Conservation (phyloP, 139 green algal genomes). For the Picochlorum sp. region DNA sequence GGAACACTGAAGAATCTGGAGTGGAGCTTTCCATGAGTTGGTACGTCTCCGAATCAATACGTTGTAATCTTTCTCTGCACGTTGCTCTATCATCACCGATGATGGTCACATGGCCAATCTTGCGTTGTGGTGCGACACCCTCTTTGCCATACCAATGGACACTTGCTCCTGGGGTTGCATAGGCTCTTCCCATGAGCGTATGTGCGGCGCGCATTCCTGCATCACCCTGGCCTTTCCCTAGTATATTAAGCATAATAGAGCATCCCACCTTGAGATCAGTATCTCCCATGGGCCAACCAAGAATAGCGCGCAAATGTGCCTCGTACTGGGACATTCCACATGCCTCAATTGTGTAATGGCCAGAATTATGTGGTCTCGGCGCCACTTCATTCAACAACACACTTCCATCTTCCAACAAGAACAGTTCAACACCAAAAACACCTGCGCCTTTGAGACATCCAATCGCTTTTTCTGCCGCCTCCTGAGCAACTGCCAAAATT, state of each 20-base stretch:
- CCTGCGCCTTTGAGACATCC: constrained; percentile 70
- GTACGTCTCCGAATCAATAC: constrained; percentile 40
- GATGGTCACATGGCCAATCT: constrained; percentile 91
- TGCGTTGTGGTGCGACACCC: constrained; percentile 46
- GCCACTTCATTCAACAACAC: constrained; percentile 94
- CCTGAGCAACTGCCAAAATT: constrained; percentile 23
- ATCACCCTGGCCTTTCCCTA: constrained; percentile 69
- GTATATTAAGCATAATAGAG: constrained; percentile 61
- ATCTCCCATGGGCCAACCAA: constrained; percentile 91
- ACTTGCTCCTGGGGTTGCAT: constrained; percentile 37
- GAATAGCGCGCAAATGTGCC: constrained; percentile 87
- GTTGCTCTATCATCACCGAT: constrained; percentile 34
- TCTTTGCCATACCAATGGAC: constrained; percentile 96
- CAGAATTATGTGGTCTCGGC: constrained; percentile 92
- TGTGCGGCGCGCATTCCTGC: constrained; percentile 57
- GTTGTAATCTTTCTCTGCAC: constrained; percentile 37
- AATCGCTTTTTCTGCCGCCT: constrained; percentile 45
- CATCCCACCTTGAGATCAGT: constrained; percentile 48
- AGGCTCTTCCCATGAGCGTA: constrained; percentile 59
- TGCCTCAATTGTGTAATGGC: constrained; percentile 96
- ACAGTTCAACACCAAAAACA: constrained; percentile 97
- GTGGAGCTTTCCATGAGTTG: constrained; percentile 7
- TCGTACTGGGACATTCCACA: constrained; percentile 85
- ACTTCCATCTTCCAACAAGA: constrained; percentile 70
- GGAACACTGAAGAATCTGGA: not conserved